phyloP scores from a whole-genome alignment of 495 filamentous ascomycete genomes.

The Penicillium nucicola region DNA sequence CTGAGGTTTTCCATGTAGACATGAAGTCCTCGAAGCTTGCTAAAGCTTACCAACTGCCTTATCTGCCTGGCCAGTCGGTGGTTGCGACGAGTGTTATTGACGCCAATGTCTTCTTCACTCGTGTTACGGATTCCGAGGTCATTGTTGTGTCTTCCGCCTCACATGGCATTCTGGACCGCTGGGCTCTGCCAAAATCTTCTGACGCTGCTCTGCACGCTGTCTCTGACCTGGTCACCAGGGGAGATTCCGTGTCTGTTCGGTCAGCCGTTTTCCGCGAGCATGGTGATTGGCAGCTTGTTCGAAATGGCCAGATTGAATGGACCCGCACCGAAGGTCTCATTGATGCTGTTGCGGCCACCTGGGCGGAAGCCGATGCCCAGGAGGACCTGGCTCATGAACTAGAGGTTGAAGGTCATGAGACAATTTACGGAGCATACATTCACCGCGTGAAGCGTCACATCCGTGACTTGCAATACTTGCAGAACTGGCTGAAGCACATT shows the following conservation, averaged over 20 bases:
- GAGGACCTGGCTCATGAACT: slow-evolving; percentile 76
- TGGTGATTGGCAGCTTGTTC: slow-evolving; percentile 80
- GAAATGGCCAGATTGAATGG: slow-evolving; percentile 80
- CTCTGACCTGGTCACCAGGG: slow-evolving; percentile 75
- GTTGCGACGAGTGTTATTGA: slow-evolving; percentile 76
- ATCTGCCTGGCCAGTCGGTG: slow-evolving; percentile 62
- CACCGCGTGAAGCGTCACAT: slow-evolving; percentile 83
- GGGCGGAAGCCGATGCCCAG: slow-evolving; percentile 66
- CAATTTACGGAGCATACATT: slow-evolving; percentile 72
- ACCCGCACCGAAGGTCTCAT: slow-evolving; percentile 76
- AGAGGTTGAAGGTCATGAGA: slow-evolving; percentile 81
- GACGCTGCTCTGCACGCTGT: slow-evolving; percentile 59
- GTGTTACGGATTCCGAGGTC: slow-evolving; percentile 68
- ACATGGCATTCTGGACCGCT: slow-evolving; percentile 70
- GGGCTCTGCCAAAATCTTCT: slow-evolving; percentile 51
- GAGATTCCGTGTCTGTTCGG: slow-evolving; percentile 68
- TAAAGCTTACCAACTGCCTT: slow-evolving; percentile 74
- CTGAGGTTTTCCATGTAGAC: slow-evolving; percentile 82
- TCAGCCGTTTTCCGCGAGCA: slow-evolving; percentile 65
- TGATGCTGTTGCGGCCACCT: slow-evolving; percentile 70
- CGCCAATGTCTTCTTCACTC: slow-evolving; percentile 83
- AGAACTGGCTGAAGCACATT: slow-evolving; percentile 63
- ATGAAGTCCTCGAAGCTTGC: slow-evolving; percentile 58
- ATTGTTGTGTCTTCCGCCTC: slow-evolving; percentile 73
- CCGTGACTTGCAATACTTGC: slow-evolving; percentile 75